Evolutionary conservation across 495 filamentous ascomycete genomes (phyloP), one percentile per base, ranked within the genome.

Genomic region (Tetracladium marchalianum): DNA sequence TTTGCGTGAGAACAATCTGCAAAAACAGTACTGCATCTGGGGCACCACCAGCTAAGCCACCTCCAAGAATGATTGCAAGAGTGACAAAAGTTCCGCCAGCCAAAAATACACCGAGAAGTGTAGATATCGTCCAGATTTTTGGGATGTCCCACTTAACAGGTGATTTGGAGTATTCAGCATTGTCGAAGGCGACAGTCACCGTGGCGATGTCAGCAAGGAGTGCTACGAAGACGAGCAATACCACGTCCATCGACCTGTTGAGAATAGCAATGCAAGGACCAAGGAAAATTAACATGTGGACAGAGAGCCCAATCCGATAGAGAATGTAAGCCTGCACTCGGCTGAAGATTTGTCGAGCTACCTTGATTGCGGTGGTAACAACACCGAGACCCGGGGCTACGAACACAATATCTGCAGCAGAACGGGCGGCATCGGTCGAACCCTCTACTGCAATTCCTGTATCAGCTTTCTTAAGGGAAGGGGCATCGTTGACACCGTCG

Each of bases 261-360:
- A 87, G 68, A 53, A 87, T 84, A 54, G 81, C 82, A 55, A 95
- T 94, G 86, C 87, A 92, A 39, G 92, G 75, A 59, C 87, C 89
- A 39, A 94, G 76, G 69, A 86, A 94, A 58, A 90, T 80, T 66
- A 88, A 84, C 62, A 95, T 72, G 59, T 95, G 89, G 42, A 95
- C 76, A 2, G 88, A 93, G 59, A 95, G 68, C 13, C 88, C 89
- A 57, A 95, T 95, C 73, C 89, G 87, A 72, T 95, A 95, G 53
- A 92, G 82, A 57, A 95, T 85, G 70, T 95, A 95, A 34, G 89
- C 82, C 70, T 95, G 90, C 89, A 95, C 94, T 52, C 89, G 87
- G 65, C 93, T 87, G 76, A 95, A 95, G 59, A 95, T 95, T 62
- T 92, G 88, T 57, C 89, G 85, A 18, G 89, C 92, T 53, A 82